Conservation (phyloP, 305 asterid genomes). For the Fraxinus paxiana region DNA sequence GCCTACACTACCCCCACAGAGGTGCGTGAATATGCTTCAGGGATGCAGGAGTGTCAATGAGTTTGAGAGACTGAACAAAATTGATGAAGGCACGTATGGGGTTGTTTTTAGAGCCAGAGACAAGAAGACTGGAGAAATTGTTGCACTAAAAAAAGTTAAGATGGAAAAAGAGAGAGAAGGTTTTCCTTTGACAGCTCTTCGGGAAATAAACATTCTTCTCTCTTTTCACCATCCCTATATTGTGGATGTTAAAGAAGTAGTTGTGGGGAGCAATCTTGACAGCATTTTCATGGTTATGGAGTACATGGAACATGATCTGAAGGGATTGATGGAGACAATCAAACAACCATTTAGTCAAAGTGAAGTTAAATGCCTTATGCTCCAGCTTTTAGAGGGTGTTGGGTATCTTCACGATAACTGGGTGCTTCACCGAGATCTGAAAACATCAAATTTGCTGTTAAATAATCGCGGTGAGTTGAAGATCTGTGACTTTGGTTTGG, state of each 20-base stretch:
- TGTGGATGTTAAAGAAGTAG: constrained; percentile 89
- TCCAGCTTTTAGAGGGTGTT: constrained; percentile 73
- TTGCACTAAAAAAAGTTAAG: constrained; percentile 92
- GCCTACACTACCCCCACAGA: constrained; percentile 40
- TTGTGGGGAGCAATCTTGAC: constrained; percentile 68
- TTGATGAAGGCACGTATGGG: constrained; percentile 93
- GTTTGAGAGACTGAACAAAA: constrained; percentile 82
- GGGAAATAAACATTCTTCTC: constrained; percentile 83
- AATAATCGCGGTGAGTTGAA: constrained; percentile 82
- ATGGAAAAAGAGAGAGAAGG: constrained; percentile 94
- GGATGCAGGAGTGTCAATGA: constrained; percentile 89
- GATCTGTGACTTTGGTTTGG: constrained; percentile 90
- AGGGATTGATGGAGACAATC: constrained; percentile 81
- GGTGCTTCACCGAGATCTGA: constrained; percentile 86
- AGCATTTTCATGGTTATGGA: constrained; percentile 90
- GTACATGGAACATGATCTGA: constrained; percentile 95
- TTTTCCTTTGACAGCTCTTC: constrained; percentile 76
- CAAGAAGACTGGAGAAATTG: constrained; percentile 78
- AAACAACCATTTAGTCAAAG: constrained; percentile 78
- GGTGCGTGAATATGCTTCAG: constrained; percentile 84
- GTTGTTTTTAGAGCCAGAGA: constrained; percentile 85
- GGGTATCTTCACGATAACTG: constrained; percentile 87
- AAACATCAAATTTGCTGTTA: constrained; percentile 79
- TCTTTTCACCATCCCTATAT: constrained; percentile 73
- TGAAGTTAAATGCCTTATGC: constrained; percentile 94